Conservation (phyloP, 768 basidiomycete genomes). For the Suillus weaverae region DNA sequence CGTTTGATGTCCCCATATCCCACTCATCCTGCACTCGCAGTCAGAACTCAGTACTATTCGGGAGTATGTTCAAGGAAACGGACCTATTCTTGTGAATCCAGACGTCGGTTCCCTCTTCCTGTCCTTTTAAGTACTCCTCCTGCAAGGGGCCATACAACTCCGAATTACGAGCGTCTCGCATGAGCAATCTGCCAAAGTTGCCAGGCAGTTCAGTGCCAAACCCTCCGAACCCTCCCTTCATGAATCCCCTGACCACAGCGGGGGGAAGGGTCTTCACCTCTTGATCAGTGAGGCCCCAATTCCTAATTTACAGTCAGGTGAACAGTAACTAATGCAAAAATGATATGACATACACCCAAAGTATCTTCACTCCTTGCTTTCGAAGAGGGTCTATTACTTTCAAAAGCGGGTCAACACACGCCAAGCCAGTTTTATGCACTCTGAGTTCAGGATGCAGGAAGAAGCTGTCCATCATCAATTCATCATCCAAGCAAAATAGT, state of each 20-base stretch:
- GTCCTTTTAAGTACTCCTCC: slow-evolving; percentile 50
- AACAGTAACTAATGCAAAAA: neutral
- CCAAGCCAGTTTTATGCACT: slow-evolving; percentile 53
- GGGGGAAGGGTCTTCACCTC: slow-evolving; percentile 65
- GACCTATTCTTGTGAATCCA: slow-evolving; percentile 76
- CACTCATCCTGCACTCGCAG: slow-evolving; percentile 51
- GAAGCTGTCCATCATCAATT: slow-evolving; percentile 41
- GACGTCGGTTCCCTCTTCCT: slow-evolving; percentile 56
- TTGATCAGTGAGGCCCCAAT: slow-evolving; percentile 70
- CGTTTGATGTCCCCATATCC: slow-evolving; percentile 64
- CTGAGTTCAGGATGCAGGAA: slow-evolving; percentile 64
- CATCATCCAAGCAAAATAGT: neutral
- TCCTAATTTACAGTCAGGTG: slow-evolving; percentile 36
- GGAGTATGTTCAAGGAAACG: neutral
- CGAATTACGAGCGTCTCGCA: slow-evolving; percentile 59
- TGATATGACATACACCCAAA: slow-evolving; percentile 55
- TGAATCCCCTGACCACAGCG: slow-evolving; percentile 54
- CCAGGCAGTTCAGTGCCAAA: slow-evolving; percentile 57
- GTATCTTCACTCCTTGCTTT: slow-evolving; percentile 50
- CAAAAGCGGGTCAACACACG: slow-evolving; percentile 56
- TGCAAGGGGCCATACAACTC: slow-evolving; percentile 67
- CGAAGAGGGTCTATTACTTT: slow-evolving; percentile 49
- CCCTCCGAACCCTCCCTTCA: slow-evolving; percentile 46
- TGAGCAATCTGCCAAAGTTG: slow-evolving; percentile 53
- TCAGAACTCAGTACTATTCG: neutral